Evolutionary conservation across 306 rosid genomes (phyloP).

Genomic region (Lagenaria siceraria): DNA sequence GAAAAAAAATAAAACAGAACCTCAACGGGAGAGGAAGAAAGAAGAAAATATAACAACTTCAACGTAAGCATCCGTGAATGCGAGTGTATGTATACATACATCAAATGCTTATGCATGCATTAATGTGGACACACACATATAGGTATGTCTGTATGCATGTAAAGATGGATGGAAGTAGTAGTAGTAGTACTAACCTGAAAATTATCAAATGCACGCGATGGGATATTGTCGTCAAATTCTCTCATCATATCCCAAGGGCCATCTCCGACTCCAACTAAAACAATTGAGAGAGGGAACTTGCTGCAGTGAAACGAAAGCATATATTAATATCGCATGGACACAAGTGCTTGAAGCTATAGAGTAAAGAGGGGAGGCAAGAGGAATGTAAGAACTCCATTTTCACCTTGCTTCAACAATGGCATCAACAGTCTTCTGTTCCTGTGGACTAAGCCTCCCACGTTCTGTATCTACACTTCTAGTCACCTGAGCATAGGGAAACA

Average conservation of each 20-base stretch:
- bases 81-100: not conserved
- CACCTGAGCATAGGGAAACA: slow-evolving; percentile 32
- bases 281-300: slow-evolving; percentile 81
- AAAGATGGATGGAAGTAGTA: not conserved
- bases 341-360: not conserved
- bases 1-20: not conserved
- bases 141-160: not conserved
- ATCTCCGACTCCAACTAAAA: slow-evolving; percentile 96
- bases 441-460: slow-evolving; percentile 62
- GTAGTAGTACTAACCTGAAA: slow-evolving; percentile 53
- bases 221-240: slow-evolving; percentile 90
- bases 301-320: slow-evolving; percentile 27
- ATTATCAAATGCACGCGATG: slow-evolving; percentile 78
- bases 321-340: slow-evolving; percentile 11
- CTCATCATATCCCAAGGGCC: slow-evolving; percentile 99
- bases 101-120: not conserved
- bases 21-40: not conserved
- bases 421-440: slow-evolving; percentile 77
- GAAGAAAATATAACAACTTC: not conserved
- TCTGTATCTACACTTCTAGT: slow-evolving; percentile 87
- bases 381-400: slow-evolving; percentile 8
- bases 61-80: not conserved
- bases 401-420: slow-evolving; percentile 96
- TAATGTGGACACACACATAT: not conserved
- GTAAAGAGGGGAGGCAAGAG: not conserved